Base-by-base conservation (phyloP, 805 yeast genomes). In the Wickerhamomyces bisporus region DNA sequence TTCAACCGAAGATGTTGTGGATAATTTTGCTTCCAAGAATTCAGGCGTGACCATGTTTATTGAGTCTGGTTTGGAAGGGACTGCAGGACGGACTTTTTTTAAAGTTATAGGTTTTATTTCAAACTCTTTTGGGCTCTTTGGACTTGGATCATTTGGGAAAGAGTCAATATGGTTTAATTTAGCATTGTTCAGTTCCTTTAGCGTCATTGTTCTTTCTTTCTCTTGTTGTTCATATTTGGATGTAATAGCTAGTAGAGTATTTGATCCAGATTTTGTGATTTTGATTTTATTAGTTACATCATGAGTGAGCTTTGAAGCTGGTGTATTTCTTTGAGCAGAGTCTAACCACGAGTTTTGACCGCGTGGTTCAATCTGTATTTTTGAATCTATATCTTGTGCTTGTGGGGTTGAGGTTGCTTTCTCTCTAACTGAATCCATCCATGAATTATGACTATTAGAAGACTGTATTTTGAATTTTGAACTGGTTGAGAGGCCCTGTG, bases 181-280 rank as follows among this genome's bases (percentile, higher is more conserved):
- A n/a, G 42, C 21, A 18, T 35, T 17, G 5, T 36, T 29, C 17
- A 45, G 35, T 27, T 50, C 57, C 17, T 35, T 40, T 30, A 48
- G 21, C 1, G 49, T 44, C 7, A 24, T 20, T 1, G 36, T 25
- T 20, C 31, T 21, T 20, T 32, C 10, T 21, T 38, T 35, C 25
- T 47, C 48, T n/a, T 29, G 23, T 18, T 44, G 15, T 18, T 35
- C 47, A 3, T 28, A 20, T 20, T 38, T 39, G 12, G 45, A 26
- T 3, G 28, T 30, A 19, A 59, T 61, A 53, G 53, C 57, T 49
- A 60, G 42, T 48, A 60, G 44, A 17, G 61, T 55, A 47, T 55
- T 52, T 26, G 47, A 38, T 32, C 48, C 46, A 42, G 49, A 50
- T 44, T 56, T 61, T 39, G 43, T 46, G 27, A 41, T 56, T 44